A percentile compares a stretch with the other conserved stretches of the same genome.
phyloP scores from a whole-genome alignment of 2,329 filamentous ascomycete species.

The Trichoderma simmonsii region DNA sequence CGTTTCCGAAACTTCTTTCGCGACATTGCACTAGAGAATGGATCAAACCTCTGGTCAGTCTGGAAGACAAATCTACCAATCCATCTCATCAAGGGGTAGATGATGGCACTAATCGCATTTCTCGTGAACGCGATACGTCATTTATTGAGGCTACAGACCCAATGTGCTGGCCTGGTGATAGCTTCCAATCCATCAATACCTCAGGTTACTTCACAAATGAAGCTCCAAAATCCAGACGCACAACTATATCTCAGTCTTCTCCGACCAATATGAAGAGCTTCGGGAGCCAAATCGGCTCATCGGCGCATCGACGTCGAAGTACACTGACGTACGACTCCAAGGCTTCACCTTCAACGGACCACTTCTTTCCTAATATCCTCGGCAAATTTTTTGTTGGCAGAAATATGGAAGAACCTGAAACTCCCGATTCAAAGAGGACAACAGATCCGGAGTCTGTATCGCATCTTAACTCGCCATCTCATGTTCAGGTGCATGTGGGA shows the following conservation, averaged over 20 bases:
- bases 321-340: constrained; percentile 20
- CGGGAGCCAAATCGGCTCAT: constrained; percentile 26
- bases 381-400: constrained; percentile 29
- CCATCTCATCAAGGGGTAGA: constrained; percentile 33
- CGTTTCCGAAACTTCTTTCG: constrained; percentile 33
- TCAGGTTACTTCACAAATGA: constrained; percentile 23
- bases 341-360: constrained; percentile 16
- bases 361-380: constrained; percentile 27
- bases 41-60: constrained; percentile 26
- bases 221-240: background rate
- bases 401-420: constrained; percentile 22
- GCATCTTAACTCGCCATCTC: background rate
- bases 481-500: background rate
- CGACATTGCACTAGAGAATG: constrained; percentile 35
- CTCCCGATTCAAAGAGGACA: background rate
- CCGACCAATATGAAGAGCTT: constrained; percentile 22
- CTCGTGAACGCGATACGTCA: constrained; percentile 1
- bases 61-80: constrained; percentile 22
- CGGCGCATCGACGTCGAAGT: constrained; percentile 29
- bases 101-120: constrained; percentile 26
- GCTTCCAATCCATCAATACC: constrained; percentile 25
- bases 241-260: constrained; percentile 1
- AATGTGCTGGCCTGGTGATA: constrained; percentile 20
- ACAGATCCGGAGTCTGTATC: background rate
- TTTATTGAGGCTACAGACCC: constrained; percentile 18